A percentile compares a stretch with the other conserved stretches of the same genome.
phyloP scores from a whole-genome alignment of 192 early-diverging fungal genomes.

The Irineochytrium annulatum region DNA sequence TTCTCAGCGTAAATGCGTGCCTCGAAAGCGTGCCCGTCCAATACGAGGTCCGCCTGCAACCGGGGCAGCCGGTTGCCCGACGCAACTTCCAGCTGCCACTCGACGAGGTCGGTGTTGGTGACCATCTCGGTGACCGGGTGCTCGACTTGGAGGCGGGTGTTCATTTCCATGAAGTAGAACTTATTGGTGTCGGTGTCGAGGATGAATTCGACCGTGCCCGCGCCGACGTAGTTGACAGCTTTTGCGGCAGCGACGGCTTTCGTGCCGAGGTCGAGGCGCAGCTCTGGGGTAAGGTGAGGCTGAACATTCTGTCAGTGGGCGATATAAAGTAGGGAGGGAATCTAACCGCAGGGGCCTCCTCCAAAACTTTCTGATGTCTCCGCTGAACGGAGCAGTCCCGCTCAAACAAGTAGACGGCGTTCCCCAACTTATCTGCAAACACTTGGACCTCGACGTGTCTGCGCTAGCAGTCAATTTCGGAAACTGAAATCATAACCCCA shows the following conservation, averaged over 20 bases:
- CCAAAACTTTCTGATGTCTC: constrained; percentile 93
- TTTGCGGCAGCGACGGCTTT: constrained; percentile 91
- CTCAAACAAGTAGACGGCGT: constrained; percentile 90
- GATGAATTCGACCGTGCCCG: constrained; percentile 97
- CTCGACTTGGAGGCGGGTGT: constrained; percentile 91
- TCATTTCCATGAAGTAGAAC: constrained; percentile 99
- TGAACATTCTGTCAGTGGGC: not conserved
- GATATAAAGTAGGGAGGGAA: not conserved
- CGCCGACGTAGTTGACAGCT: constrained; percentile 90
- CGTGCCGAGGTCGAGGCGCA: constrained; percentile 67
- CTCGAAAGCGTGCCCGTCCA: constrained; percentile 91
- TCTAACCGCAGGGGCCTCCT: constrained; percentile 84
- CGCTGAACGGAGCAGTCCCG: constrained; percentile 94
- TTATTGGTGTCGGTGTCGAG: constrained; percentile 80
- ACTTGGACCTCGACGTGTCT: constrained; percentile 94
- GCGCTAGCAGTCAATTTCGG: not conserved
- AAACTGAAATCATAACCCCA: not conserved
- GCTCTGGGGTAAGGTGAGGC: constrained; percentile 69
- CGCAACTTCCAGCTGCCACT: constrained; percentile 94
- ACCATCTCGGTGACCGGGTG: constrained; percentile 98
- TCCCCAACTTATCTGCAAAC: constrained; percentile 84
- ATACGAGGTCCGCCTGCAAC: constrained; percentile 63
- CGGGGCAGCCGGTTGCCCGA: constrained; percentile 80
- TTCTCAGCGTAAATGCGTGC: constrained; percentile 98
- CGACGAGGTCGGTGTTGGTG: constrained; percentile 86